Evolutionary conservation across 2,329 filamentous ascomycete species (phyloP).

Genomic region (Colletotrichum sp.): DNA sequence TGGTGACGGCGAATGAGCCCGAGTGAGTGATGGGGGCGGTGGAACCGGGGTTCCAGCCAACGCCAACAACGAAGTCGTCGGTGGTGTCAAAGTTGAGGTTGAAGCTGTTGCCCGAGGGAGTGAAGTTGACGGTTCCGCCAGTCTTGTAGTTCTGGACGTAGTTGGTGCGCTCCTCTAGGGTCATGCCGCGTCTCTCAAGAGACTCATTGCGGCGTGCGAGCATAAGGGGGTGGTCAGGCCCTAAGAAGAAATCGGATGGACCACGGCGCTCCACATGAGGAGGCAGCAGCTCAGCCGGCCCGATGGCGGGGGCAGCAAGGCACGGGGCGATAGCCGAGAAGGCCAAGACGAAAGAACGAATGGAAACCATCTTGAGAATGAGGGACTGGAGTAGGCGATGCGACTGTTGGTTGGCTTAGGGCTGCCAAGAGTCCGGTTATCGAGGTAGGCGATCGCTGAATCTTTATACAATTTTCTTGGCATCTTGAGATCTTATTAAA

Average conservation of each 20-base stretch:
- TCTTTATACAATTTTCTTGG: not conserved
- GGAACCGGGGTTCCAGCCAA: conserved; percentile 17
- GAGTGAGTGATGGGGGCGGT: not conserved
- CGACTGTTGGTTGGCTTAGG: not conserved
- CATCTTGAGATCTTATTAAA: not conserved
- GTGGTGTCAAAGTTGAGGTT: conserved; percentile 20
- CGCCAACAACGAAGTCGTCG: conserved; percentile 23
- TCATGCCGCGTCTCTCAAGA: not conserved
- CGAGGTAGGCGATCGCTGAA: not conserved
- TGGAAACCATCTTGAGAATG: not conserved
- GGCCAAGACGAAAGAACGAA: not conserved
- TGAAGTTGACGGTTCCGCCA: conserved; percentile 20
- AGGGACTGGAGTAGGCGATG: not conserved
- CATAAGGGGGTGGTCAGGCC: not conserved
- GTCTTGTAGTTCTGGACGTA: conserved; percentile 23
- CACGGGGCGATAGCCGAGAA: conserved; percentile 29
- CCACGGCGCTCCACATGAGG: not conserved
- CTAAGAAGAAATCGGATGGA: not conserved
- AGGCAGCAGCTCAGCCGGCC: not conserved
- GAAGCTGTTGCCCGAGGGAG: conserved; percentile 15
- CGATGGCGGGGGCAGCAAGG: not conserved
- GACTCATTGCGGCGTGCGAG: not conserved
- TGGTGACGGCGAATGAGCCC: not conserved
- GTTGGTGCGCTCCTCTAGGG: conserved; percentile 6
- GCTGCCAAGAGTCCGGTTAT: not conserved